Base-by-base conservation (phyloP, 768 basidiomycete genomes). In the Boletus fagicola region DNA sequence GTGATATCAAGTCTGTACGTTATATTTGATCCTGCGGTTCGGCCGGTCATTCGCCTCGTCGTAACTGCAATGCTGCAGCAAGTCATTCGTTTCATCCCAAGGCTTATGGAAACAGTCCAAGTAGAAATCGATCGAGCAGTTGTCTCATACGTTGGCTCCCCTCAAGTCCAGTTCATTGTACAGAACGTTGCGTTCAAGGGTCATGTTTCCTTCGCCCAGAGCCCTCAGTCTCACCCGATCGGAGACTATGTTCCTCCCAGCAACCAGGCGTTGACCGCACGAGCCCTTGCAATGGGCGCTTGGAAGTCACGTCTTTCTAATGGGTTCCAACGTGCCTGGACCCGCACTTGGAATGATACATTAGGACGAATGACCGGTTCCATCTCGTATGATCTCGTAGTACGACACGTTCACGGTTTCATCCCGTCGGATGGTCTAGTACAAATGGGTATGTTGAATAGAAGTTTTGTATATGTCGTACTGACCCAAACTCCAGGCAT, bases 341-440 rank as follows among this genome's bases (percentile, higher is more conserved):
- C 85, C 49, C 78, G 82, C 53, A 87, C 87, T 42, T 84, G 88
- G 76, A 85, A 88, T 59, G 77, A 83, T 51, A 88, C 87, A 26
- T 80, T 87, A 76, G 87, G 85, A 13, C 78, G 76, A 40, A 85
- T 83, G 48, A 80, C 79, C 51, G 88, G 85, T 20, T 77, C 78
- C 13, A 79, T 81, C 2, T 76, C 77, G 5, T 69, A 89, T 49
- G 73, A 77, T 49, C 67, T 90, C 42, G 78, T 73, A 40, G 66
- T 84, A 44, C 73, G 72, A 43, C 76, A 80, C 49, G 70, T 87
- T 33, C 69, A 75, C 40, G 82, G 82, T 12, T 76, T 71, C 26
- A 61, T 74, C 18, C 74, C 75, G 53, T 71, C 53, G 28, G 61
- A 59, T 47, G 48, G 53, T 51, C 42, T 56, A 20, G 15, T 45